Conservation (phyloP, 768 basidiomycete species). For the Lentinula boryana region DNA sequence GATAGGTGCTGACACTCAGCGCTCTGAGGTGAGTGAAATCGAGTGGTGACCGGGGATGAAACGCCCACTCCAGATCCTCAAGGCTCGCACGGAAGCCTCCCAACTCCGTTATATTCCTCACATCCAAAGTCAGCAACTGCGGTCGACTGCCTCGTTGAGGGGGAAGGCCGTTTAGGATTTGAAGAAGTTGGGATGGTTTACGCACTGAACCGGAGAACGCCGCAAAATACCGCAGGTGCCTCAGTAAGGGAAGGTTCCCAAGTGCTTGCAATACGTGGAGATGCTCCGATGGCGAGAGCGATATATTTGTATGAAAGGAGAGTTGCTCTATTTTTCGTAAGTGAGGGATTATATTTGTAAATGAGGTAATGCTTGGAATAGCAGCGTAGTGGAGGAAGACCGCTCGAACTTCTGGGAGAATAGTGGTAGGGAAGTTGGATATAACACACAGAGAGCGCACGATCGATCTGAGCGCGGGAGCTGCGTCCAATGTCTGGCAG, state of each 20-base stretch:
- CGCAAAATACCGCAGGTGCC: slow-evolving; percentile 3
- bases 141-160: not conserved
- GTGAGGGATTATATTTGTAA: not conserved
- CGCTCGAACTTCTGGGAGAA: not conserved
- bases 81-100: slow-evolving; percentile 1
- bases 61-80: slow-evolving; percentile 1
- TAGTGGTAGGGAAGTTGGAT: not conserved
- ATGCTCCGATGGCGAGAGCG: not conserved
- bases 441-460: not conserved
- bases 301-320: not conserved
- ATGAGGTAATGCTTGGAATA: not conserved
- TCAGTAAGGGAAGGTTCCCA: not conserved
- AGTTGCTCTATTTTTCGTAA: not conserved
- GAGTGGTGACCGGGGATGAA: slow-evolving; percentile 2
- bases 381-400: not conserved
- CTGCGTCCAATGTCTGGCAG: not conserved
- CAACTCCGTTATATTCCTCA: slow-evolving; percentile 1
- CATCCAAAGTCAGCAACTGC: not conserved
- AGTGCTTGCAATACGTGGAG: not conserved
- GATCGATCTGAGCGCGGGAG: not conserved
- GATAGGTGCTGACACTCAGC: slow-evolving; percentile 1
- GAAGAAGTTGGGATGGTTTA: not conserved
- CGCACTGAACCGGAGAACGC: not conserved
- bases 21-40: not conserved
- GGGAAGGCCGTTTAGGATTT: not conserved